phyloP scores from a whole-genome alignment of 768 basidiomycete genomes.

The Ramaria sp. region DNA sequence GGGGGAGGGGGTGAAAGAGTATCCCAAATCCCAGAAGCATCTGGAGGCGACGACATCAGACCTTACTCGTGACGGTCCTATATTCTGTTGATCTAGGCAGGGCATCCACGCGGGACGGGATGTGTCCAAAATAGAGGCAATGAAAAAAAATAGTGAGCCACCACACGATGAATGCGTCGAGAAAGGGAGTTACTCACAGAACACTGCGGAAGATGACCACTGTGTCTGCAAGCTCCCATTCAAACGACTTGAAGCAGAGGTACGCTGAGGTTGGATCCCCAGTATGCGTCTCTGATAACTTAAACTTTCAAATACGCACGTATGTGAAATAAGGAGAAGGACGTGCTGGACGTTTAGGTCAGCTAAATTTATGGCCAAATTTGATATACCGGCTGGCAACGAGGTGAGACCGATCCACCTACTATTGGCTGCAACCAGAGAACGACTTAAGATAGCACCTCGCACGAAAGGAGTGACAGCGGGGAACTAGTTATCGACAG shows the following conservation, averaged over 20 bases:
- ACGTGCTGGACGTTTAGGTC: no score
- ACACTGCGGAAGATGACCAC: background rate
- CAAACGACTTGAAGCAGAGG: background rate
- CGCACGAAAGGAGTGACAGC: background rate
- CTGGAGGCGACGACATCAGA: background rate
- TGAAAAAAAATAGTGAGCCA: background rate
- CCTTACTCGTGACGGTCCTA: background rate
- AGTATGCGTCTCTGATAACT: background rate
- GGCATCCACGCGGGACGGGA: no score
- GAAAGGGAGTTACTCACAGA: background rate
- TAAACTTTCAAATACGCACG: background rate
- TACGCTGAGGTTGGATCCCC: background rate
- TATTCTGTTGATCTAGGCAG: background rate
- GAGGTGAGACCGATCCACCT: background rate
- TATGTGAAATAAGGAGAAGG: no score
- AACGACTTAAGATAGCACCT: background rate
- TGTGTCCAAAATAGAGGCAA: no score
- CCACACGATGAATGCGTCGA: no score
- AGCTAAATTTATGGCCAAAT: background rate
- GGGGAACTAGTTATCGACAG: background rate
- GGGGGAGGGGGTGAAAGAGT: background rate
- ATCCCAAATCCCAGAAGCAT: background rate
- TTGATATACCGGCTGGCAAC: background rate
- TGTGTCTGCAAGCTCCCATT: background rate
- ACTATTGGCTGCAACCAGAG: background rate